These are phyloP conservation scores for Fusarium tanahbumbuense DNA, from an alignment of 2,329 filamentous ascomycete species.

Conservation along the genomic window DNA sequence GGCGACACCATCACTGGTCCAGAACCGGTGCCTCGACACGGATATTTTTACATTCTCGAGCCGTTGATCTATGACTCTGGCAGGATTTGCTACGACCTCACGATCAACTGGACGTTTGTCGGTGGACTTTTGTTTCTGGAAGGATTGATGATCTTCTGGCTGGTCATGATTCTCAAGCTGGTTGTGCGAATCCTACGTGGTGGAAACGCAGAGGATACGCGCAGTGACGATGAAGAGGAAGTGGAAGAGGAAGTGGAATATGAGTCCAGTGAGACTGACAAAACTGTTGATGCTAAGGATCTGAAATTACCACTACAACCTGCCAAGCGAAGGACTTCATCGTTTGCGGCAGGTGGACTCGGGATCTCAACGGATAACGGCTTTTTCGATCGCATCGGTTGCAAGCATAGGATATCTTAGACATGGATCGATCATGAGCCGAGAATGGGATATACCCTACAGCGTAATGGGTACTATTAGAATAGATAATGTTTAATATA, in stretches of 20 bases:
- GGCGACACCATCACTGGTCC: slow-evolving; percentile 66
- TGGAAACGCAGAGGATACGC: slow-evolving; percentile 81
- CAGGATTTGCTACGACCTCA: slow-evolving; percentile 80
- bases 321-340: slow-evolving; percentile 64
- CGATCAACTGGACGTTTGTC: slow-evolving; percentile 82
- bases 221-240: slow-evolving; percentile 78
- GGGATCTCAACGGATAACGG: slow-evolving; percentile 80
- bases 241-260: slow-evolving; percentile 55
- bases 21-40: slow-evolving; percentile 55
- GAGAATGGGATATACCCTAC: not conserved
- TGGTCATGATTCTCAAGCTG: slow-evolving; percentile 74
- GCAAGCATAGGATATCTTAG: slow-evolving; percentile 73
- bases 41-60: slow-evolving; percentile 73
- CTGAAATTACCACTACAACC: slow-evolving; percentile 62
- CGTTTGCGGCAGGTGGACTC: slow-evolving; percentile 64
- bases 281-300: slow-evolving; percentile 73
- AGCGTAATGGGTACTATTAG: not conserved
- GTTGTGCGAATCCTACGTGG: slow-evolving; percentile 79
- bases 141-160: slow-evolving; percentile 85
- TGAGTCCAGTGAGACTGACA: slow-evolving; percentile 69
- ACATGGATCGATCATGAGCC: not conserved
- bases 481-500: slow-evolving; percentile 14
- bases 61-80: slow-evolving; percentile 78
- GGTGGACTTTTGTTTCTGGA: slow-evolving; percentile 81
- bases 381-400: slow-evolving; percentile 82